Evolutionary conservation across 305 asterid species (phyloP).

Genomic region (Fraxinus nigra): DNA sequence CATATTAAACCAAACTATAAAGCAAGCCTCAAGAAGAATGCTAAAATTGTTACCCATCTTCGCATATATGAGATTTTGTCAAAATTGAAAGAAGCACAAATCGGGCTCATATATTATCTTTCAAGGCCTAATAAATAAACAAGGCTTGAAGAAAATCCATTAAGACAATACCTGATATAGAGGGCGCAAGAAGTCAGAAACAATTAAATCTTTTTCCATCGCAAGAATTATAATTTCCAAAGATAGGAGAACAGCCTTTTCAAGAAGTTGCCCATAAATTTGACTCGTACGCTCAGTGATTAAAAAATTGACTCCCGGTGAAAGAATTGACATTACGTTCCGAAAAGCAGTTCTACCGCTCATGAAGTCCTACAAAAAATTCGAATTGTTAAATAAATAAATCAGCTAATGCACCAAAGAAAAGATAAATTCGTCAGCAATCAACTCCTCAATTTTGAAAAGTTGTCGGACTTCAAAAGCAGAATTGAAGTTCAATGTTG

Average conservation of each 20-base stretch:
- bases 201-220: slow-evolving; percentile 73
- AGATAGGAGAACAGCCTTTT: slow-evolving; percentile 76
- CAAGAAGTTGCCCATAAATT: slow-evolving; percentile 76
- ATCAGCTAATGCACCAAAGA: not conserved
- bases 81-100: slow-evolving; percentile 9
- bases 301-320: slow-evolving; percentile 73
- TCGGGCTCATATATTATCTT: slow-evolving; percentile 7
- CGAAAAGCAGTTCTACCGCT: slow-evolving; percentile 85
- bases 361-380: slow-evolving; percentile 81
- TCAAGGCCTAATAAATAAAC: slow-evolving; percentile 8
- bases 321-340: slow-evolving; percentile 74
- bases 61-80: not conserved
- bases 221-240: slow-evolving; percentile 77
- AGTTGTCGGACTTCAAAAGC: not conserved
- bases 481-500: not conserved
- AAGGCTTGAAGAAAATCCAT: slow-evolving; percentile 6
- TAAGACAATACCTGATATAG: slow-evolving; percentile 66
- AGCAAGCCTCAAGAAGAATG: slow-evolving; percentile 3
- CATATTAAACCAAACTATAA: not conserved
- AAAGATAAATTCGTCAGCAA: not conserved
- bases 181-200: slow-evolving; percentile 91
- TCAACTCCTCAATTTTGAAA: not conserved
- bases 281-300: slow-evolving; percentile 69
- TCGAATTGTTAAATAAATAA: slow-evolving; percentile 9
- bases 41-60: slow-evolving; percentile 8